Percentiles rank a stretch among this genome's conserved stretches.
Conservation (phyloP, 345 rosid species). For the Citrus medica region DNA sequence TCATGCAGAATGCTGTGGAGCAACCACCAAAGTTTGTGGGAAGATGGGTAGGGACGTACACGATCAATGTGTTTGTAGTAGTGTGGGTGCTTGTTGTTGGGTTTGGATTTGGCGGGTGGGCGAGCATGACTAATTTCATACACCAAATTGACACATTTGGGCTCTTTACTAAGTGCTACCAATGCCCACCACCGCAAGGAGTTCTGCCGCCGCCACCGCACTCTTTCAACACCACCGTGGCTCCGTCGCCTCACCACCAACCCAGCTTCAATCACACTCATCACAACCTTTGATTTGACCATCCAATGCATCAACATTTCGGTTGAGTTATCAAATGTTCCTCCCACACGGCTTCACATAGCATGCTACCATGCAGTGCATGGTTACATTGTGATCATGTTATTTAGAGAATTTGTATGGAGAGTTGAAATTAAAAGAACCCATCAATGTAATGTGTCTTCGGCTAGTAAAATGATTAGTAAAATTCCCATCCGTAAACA, state of each 20-base stretch:
- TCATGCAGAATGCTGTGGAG: slow-evolving; percentile 84
- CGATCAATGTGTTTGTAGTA: slow-evolving; percentile 72
- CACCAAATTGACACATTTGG: slow-evolving; percentile 98
- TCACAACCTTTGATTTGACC: slow-evolving; percentile 35
- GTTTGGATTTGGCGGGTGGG: slow-evolving; percentile 99
- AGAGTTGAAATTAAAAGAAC: neutral
- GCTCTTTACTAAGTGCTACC: slow-evolving; percentile 91
- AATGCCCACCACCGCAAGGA: slow-evolving; percentile 60
- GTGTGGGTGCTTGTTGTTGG: slow-evolving; percentile 94
- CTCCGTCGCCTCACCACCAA: slow-evolving; percentile 35
- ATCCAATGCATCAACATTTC: neutral
- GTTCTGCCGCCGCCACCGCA: slow-evolving; percentile 25
- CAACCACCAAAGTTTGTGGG: slow-evolving; percentile 78
- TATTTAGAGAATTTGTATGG: neutral
- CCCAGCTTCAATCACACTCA: slow-evolving; percentile 45
- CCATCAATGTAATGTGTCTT: neutral
- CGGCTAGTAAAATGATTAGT: neutral
- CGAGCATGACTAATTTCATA: slow-evolving; percentile 75
- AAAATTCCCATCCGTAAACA: neutral
- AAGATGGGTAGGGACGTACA: slow-evolving; percentile 80
- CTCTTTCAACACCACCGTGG: slow-evolving; percentile 34
- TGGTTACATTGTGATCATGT: neutral
- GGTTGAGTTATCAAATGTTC: neutral
- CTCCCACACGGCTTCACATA: neutral
- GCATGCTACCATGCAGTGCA: neutral